phyloP scores from a whole-genome alignment of 305 asterid genomes.

The Plantago lanceolata region DNA sequence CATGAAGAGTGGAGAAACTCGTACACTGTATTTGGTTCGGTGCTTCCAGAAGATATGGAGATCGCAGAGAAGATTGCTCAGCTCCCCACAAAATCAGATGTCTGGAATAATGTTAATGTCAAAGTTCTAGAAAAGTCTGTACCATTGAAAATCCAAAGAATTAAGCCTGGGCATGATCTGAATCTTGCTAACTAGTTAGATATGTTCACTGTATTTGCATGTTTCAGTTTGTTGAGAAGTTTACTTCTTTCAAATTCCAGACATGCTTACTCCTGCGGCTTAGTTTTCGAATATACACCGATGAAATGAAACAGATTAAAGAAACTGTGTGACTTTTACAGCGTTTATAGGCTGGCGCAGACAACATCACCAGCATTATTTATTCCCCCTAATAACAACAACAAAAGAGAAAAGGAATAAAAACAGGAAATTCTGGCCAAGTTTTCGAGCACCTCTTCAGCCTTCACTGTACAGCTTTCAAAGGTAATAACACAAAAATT shows the following conservation, averaged over 20 bases:
- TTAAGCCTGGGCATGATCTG: conserved; percentile 32
- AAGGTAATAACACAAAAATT: too few species aligned
- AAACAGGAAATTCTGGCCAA: too few species aligned
- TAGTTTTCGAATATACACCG: background rate
- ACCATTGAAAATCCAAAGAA: conserved; percentile 51
- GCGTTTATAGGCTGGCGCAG: background rate
- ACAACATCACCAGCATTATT: background rate
- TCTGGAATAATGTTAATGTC: conserved; percentile 69
- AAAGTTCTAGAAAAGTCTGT: conserved; percentile 56
- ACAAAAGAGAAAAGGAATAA: too few species aligned
- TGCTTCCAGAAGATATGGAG: conserved; percentile 76
- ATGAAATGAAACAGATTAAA: background rate
- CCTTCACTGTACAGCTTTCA: too few species aligned
- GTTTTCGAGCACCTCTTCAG: too few species aligned
- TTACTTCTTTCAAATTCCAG: conserved; percentile 1
- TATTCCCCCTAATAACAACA: background rate
- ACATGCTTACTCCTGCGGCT: background rate
- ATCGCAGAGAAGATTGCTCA: conserved; percentile 71
- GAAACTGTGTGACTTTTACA: background rate
- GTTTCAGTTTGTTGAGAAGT: conserved; percentile 18
- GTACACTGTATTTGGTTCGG: conserved; percentile 71
- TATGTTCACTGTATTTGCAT: conserved; percentile 4
- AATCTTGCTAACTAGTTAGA: conserved; percentile 25
- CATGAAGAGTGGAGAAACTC: conserved; percentile 74
- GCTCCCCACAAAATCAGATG: conserved; percentile 69